A percentile compares a stretch with the other conserved stretches of the same genome.
phyloP scores from a whole-genome alignment of 2,329 filamentous ascomycete genomes.

The Chrysoporthe cubensis region DNA sequence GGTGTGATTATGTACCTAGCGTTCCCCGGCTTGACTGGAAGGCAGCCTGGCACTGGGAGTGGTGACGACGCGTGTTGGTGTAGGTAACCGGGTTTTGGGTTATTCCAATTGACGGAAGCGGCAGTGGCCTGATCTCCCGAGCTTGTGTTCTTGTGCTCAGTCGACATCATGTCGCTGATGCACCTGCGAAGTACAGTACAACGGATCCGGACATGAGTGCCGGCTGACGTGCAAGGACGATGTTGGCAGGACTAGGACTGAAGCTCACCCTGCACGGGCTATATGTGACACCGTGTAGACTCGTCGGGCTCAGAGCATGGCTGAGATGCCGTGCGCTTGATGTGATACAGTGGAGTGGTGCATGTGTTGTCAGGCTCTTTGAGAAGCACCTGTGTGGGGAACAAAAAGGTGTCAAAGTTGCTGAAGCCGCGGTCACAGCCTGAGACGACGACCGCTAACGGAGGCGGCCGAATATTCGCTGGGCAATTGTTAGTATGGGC shows the following conservation, averaged over 20 bases:
- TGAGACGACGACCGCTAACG: too few species aligned
- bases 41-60: background rate
- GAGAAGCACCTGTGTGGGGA: background rate
- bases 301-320: background rate
- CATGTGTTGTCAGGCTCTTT: background rate
- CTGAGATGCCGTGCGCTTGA: background rate
- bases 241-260: background rate
- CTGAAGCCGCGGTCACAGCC: background rate
- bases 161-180: background rate
- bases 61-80: background rate
- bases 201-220: background rate
- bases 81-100: background rate
- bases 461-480: too few species aligned
- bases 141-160: background rate
- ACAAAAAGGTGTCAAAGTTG: background rate
- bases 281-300: background rate
- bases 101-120: background rate
- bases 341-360: background rate
- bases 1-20: background rate
- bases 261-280: background rate
- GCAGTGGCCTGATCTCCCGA: background rate
- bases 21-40: background rate
- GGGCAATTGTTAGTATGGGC: background rate
- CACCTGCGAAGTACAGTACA: background rate
- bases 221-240: background rate